Base-by-base conservation (phyloP, 176 grass and related monocot species). In the Oryza longistaminata region DNA sequence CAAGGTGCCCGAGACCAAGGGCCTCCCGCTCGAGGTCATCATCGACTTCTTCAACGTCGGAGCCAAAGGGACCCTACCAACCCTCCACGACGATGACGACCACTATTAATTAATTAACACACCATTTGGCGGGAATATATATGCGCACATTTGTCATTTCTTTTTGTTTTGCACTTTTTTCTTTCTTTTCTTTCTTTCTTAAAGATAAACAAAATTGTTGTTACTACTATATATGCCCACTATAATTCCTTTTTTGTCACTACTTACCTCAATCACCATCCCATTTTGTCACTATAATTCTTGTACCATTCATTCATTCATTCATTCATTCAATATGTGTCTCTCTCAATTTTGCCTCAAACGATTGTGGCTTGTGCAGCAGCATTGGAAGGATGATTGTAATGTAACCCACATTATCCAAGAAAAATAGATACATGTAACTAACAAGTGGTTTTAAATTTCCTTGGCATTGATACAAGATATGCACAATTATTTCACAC, bases 11-110 rank as follows among this genome's bases (percentile, higher is more conserved):
- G 93, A 98, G 90, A 98, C 95, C 9, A 95, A 95, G 77, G 93
- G 91, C 1, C 85, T 95, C 21, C 92, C 95, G 27, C 91, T 93
- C 11, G 95, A 97, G 82, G 92, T 95, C 66, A 97, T 95, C 76
- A 93, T 77, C 46, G 93, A 98, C 34, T 95, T 95, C 89, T 95
- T 98, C 89, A 92, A 87, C 64, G 82, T 98, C 9, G 91, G 89
- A 11, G 78, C 91, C 0, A 89, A 83, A 33, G 89, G 81, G 55
- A 61, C 55, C 0, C n/a, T 93, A 25, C 80, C 82, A 13, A 71
- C 46, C 35, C 50, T 68, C 50, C 44, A 81, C 6, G 17, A 68
- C 0, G 65, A 69, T 29, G n/a, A 75, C 15, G 29, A 31, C 29
- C 29, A 31, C 29, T 31, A 31, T 31, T 31, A 31, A 31, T 27